Percentiles rank a stretch among this genome's conserved stretches.
Conservation (phyloP, 164 flowering plant genomes). For the Magnolia officinalis region DNA sequence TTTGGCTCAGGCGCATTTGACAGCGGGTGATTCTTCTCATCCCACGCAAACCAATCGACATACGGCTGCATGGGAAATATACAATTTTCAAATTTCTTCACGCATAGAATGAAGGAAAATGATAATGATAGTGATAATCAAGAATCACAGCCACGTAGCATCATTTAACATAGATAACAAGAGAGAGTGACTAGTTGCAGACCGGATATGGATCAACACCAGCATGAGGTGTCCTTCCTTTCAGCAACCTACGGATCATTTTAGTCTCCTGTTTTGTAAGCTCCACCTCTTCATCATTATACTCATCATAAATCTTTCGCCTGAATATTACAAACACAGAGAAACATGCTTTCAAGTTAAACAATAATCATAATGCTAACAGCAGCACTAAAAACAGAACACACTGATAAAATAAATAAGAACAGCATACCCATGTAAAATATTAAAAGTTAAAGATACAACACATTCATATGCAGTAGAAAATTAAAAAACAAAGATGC, state of each 20-base stretch:
- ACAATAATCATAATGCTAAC: not conserved
- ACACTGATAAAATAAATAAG: too few species aligned
- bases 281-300: slow-evolving; percentile 86
- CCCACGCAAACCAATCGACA: slow-evolving; percentile 86
- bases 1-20: slow-evolving; percentile 98
- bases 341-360: not conserved
- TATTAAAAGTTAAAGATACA: too few species aligned
- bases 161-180: not conserved
- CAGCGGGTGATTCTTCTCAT: slow-evolving; percentile 71
- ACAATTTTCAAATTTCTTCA: not conserved
- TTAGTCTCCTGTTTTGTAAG: slow-evolving; percentile 63
- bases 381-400: too few species aligned
- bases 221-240: slow-evolving; percentile 90
- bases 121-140: not conserved
- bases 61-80: slow-evolving; percentile 49
- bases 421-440: too few species aligned
- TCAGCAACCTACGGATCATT: slow-evolving; percentile 42
- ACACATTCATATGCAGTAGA: too few species aligned
- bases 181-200: not conserved
- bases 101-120: slow-evolving; percentile 3
- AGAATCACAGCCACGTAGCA: not conserved
- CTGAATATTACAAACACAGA: slow-evolving; percentile 28
- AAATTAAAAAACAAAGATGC: too few species aligned
- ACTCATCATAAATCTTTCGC: slow-evolving; percentile 80
- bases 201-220: slow-evolving; percentile 65